phyloP scores from a whole-genome alignment of 2,329 filamentous ascomycete genomes.

The Colletotrichum agaves region DNA sequence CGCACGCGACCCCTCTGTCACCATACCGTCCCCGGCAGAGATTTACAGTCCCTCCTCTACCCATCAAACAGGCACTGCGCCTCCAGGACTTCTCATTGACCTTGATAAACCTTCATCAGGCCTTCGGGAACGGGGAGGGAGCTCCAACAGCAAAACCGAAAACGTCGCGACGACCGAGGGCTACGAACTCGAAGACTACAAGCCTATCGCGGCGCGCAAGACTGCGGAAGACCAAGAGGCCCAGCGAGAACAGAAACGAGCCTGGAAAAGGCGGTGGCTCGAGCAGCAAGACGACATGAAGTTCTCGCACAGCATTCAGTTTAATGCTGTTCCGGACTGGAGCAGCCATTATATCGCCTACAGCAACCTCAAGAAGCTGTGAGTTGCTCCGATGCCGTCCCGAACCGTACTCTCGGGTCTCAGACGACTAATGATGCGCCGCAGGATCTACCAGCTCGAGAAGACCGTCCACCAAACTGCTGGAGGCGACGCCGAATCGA shows the following conservation, averaged over 20 bases:
- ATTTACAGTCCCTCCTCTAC: slow-evolving; percentile 38
- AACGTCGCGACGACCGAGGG: slow-evolving; percentile 28
- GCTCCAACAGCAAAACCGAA: slow-evolving; percentile 26
- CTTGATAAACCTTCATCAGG: slow-evolving; percentile 27
- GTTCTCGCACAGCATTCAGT: slow-evolving; percentile 99
- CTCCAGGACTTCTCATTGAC: slow-evolving; percentile 32
- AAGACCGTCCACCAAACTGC: slow-evolving; percentile 77
- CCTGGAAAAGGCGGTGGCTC: slow-evolving; percentile 75
- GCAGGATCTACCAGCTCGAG: slow-evolving; percentile 93
- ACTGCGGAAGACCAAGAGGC: slow-evolving; percentile 46
- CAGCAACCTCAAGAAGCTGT: slow-evolving; percentile 99
- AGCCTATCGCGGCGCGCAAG: slow-evolving; percentile 45
- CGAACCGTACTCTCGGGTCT: not conserved
- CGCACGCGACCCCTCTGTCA: slow-evolving; percentile 26
- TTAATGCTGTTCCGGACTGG: slow-evolving; percentile 99
- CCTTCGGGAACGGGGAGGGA: slow-evolving; percentile 38
- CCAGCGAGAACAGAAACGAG: slow-evolving; percentile 57
- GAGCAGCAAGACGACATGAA: slow-evolving; percentile 91
- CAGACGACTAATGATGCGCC: slow-evolving; percentile 13
- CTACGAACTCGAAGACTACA: slow-evolving; percentile 57
- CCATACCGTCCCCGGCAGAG: slow-evolving; percentile 34
- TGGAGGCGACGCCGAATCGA: slow-evolving; percentile 80
- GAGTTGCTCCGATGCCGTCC: slow-evolving; percentile 49
- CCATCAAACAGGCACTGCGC: slow-evolving; percentile 36
- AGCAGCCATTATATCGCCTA: slow-evolving; percentile 98